Percentiles rank a stretch among this genome's conserved stretches.
phyloP scores from a whole-genome alignment of 257 asterid genomes.

The Solanum verrucosum region DNA sequence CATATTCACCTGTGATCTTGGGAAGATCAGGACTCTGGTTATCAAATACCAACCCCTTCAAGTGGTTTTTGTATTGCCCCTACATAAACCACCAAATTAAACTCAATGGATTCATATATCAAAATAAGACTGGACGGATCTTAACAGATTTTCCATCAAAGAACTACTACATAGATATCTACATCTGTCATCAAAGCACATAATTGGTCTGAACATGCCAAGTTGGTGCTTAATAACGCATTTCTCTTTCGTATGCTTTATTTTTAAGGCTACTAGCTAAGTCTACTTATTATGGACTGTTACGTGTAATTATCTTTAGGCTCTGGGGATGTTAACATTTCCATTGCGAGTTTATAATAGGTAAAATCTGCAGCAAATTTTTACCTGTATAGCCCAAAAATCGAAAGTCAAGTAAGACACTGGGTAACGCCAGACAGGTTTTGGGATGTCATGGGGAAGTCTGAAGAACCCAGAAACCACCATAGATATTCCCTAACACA shows the following conservation, averaged over 20 bases:
- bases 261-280: background rate
- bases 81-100: background rate
- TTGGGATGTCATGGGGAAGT: constrained; percentile 94
- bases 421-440: constrained; percentile 96
- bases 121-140: background rate
- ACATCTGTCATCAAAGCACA: background rate
- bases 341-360: background rate
- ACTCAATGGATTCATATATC: background rate
- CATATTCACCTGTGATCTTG: background rate
- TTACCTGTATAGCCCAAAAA: constrained; percentile 98
- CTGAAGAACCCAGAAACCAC: constrained; percentile 94
- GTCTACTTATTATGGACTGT: background rate
- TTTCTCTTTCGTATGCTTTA: background rate
- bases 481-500: constrained; percentile 79
- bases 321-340: background rate
- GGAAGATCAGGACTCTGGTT: background rate
- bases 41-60: background rate
- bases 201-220: background rate
- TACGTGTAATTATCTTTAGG: background rate
- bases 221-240: background rate
- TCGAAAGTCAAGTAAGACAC: constrained; percentile 97
- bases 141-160: background rate
- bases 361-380: background rate
- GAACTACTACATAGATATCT: background rate
- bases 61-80: background rate